These are phyloP conservation scores for Linum lewisii DNA, from an alignment of 345 rosid species.

Conservation along the genomic window DNA sequence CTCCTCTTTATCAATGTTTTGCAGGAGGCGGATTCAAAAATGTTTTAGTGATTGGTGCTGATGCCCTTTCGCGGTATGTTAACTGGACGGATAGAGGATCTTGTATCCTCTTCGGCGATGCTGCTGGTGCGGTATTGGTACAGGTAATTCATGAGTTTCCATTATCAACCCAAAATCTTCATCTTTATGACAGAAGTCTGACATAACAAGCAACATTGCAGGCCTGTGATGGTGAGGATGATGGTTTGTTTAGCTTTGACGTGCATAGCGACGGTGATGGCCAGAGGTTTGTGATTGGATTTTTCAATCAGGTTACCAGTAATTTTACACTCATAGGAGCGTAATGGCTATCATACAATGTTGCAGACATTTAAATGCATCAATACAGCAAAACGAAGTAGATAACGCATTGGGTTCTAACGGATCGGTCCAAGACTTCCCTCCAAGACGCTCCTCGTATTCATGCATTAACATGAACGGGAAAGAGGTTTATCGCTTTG, in stretches of 20 bases:
- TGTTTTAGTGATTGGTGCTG: slow-evolving; percentile 87
- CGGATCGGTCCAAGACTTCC: slow-evolving; percentile 53
- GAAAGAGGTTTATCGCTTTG: slow-evolving; percentile 90
- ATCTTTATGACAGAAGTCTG: not conserved
- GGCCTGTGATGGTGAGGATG: slow-evolving; percentile 80
- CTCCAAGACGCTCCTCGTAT: slow-evolving; percentile 48
- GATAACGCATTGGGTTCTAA: slow-evolving; percentile 45
- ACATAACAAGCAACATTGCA: too few relatives aligned
- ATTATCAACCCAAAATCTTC: too few relatives aligned
- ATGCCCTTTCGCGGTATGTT: slow-evolving; percentile 72
- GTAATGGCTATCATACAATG: slow-evolving; percentile 5
- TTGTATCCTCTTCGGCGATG: slow-evolving; percentile 93
- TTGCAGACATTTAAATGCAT: slow-evolving; percentile 66
- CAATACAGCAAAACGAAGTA: slow-evolving; percentile 27
- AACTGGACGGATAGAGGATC: slow-evolving; percentile 96
- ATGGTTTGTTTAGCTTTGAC: slow-evolving; percentile 76
- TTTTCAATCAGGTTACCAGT: not conserved
- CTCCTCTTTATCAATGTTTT: slow-evolving; percentile 6
- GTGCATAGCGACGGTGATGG: slow-evolving; percentile 84
- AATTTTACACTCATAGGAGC: slow-evolving; percentile 1
- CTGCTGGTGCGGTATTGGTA: slow-evolving; percentile 90
- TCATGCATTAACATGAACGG: slow-evolving; percentile 82
- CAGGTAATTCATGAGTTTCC: slow-evolving; percentile 36
- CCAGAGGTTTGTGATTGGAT: slow-evolving; percentile 35
- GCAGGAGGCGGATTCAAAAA: slow-evolving; percentile 81